Base-by-base conservation (phyloP, 129 eudicot genomes). In the Artemisia argyi region DNA sequence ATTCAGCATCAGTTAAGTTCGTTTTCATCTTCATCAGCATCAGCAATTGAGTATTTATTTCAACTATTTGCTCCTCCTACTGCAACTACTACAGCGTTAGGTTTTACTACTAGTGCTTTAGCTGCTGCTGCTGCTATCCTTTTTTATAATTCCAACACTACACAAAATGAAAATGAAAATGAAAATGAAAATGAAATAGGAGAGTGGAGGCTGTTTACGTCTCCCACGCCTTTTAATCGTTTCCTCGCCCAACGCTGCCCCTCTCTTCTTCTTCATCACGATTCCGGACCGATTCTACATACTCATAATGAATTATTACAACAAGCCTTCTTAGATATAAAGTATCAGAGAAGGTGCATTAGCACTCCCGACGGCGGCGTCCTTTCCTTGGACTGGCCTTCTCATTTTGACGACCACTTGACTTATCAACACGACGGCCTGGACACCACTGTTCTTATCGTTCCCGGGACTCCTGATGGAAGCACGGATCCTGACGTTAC, bases 161-260 rank as follows among this genome's bases (percentile, higher is more conserved):
- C 22, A 20, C 22, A 30, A 0, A 4, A 4, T 30, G 6, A 30
- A 3, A 30, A 3, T 30, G 6, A 3, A 30, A 30, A 28, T 28
- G 3, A 32, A 32, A 32, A 6, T 55, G 28, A 55, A 6, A 55
- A 2, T 22, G 74, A 82, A n/a, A 46, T 77, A 12, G 89, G 89
- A 2, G 87, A 87, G 47, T 90, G 97, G 98, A 75, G 73, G 8
- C 70, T 94, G 7, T 83, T 81, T 53, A 72, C 97, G 51, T 78
- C 84, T 26, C 98, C 97, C 22, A 85, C 98, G 71, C 98, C 97
- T 47, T 94, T 94, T 61, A 88, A 94, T 65, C 96, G 98, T 5
- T 90, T 94, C 17, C 85, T 90, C 8, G 65, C 81, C 58, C 20
- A 83, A 5, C 89, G 98, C 0, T 90, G 93, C 22, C 86, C 89